Base-by-base conservation (phyloP, 2,329 filamentous ascomycete species). In the Neopestalotiopsis sp. region DNA sequence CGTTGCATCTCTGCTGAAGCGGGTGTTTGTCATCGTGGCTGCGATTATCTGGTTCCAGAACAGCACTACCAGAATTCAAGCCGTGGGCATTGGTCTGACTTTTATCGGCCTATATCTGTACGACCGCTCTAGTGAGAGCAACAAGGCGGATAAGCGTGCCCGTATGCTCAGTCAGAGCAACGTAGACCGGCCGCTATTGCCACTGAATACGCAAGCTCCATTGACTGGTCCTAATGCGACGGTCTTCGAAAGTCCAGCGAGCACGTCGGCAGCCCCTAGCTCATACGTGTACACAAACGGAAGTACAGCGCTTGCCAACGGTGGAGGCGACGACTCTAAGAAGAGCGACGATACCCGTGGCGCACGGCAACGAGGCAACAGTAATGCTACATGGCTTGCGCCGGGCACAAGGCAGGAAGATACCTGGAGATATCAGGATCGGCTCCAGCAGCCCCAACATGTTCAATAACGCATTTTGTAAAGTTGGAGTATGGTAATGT, bases 1-100 rank as follows among this genome's bases (percentile, higher is more conserved):
- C 0, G 95, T 99, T 49, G 96, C 96, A 45, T 97, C 93, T 68
- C 85, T 99, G 71, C 96, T 99, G 81, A 99, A 99, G 83, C 92
- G 96, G 63, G 96, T 99, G 13, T 98, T 97, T 77, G 95, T 99
- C 76, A 97, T 99, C 75, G 89, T 96, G 69, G 92, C 97, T 74
- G 94, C 96, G 6, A 95, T 99, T 71, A 83, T 98, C 73, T 99
- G 96, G 96, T 99, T 98, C 82, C 92, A 94, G 72, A 98, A 91
- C 79, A 89, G 92, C 1, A 97, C 96, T 40, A 98, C 94, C 5
- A 87, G 86, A 17, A 80, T 97, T 17, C 96, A 99, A 80, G 94
- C 90, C 1, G 85, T 92, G 57, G 96, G 96, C 17, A 98, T 99
- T 75, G 88, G 83, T 4, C 88, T 99, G 61, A 99, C 96, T 0